Conservation (phyloP, 2,329 filamentous ascomycete genomes). For the Colletotrichum acutatum region DNA sequence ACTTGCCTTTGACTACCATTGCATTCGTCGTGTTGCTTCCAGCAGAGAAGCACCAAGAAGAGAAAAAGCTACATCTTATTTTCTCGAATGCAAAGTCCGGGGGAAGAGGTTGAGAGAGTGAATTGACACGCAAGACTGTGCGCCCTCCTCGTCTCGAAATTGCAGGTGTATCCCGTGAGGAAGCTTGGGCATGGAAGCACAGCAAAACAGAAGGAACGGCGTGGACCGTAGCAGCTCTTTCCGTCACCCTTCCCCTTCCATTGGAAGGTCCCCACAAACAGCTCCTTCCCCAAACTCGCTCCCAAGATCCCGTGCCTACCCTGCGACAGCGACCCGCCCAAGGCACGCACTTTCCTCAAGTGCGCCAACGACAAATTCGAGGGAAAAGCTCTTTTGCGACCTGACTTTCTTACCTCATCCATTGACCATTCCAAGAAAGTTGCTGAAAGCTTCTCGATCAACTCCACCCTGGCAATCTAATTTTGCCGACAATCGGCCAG, state of each 20-base stretch:
- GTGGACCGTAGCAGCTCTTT: neutral
- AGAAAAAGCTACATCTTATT: neutral
- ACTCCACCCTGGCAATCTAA: slow-evolving; percentile 7
- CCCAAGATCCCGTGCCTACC: neutral
- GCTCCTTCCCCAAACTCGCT: neutral
- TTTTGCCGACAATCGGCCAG: slow-evolving; percentile 18
- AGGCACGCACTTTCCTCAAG: neutral
- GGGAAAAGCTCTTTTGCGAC: neutral
- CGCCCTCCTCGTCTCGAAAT: neutral
- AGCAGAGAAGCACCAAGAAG: neutral
- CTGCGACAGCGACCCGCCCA: slow-evolving; percentile 13
- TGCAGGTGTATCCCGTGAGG: neutral
- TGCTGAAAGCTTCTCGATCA: slow-evolving; percentile 7
- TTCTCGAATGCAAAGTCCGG: neutral
- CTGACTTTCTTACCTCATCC: neutral
- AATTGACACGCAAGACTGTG: neutral
- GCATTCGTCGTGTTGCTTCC: neutral
- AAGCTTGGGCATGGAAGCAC: neutral
- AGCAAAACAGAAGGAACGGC: neutral
- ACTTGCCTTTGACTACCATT: neutral
- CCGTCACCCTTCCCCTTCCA: neutral
- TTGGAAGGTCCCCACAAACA: slow-evolving; percentile 16
- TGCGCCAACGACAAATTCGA: neutral
- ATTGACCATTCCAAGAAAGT: neutral
- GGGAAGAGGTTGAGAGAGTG: neutral